Conservation (phyloP, 1,284 basidiomycete species). For the Cryptococcus sp. region DNA sequence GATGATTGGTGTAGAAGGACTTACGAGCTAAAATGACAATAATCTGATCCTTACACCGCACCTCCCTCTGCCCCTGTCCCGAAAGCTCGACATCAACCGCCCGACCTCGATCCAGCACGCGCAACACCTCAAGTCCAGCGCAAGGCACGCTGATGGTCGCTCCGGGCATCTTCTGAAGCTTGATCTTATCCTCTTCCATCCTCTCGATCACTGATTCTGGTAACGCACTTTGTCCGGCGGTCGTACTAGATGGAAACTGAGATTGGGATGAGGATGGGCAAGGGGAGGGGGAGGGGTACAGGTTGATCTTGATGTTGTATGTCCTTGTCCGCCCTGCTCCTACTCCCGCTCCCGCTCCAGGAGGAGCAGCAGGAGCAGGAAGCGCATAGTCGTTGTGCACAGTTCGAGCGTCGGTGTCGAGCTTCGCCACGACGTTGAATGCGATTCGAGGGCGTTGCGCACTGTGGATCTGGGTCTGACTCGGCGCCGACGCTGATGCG, state of each 20-base stretch:
- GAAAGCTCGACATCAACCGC: slow-evolving; percentile 4
- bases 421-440: slow-evolving; percentile 5
- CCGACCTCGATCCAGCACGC: not conserved
- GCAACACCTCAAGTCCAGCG: slow-evolving; percentile 11
- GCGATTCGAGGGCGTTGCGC: not conserved
- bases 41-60: slow-evolving; percentile 1
- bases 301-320: not conserved
- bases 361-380: not conserved
- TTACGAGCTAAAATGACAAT: slow-evolving; percentile 8
- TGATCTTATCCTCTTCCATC: not conserved
- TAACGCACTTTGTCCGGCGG: not conserved
- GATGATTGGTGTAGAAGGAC: not conserved
- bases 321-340: not conserved
- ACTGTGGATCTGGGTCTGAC: not conserved
- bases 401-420: slow-evolving; percentile 5
- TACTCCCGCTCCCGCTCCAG: no score
- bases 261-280: no score
- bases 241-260: slow-evolving; percentile 4
- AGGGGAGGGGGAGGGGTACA: not conserved
- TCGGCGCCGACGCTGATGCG: not conserved
- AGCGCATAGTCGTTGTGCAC: slow-evolving; percentile 1
- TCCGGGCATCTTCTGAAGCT: not conserved
- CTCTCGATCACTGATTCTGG: not conserved
- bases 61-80: slow-evolving; percentile 9
- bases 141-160: slow-evolving; percentile 1